Evolutionary conservation across 2,329 filamentous ascomycete genomes (phyloP), one percentile per base, ranked within the genome.

Genomic region (Lachnellula hyalina): DNA sequence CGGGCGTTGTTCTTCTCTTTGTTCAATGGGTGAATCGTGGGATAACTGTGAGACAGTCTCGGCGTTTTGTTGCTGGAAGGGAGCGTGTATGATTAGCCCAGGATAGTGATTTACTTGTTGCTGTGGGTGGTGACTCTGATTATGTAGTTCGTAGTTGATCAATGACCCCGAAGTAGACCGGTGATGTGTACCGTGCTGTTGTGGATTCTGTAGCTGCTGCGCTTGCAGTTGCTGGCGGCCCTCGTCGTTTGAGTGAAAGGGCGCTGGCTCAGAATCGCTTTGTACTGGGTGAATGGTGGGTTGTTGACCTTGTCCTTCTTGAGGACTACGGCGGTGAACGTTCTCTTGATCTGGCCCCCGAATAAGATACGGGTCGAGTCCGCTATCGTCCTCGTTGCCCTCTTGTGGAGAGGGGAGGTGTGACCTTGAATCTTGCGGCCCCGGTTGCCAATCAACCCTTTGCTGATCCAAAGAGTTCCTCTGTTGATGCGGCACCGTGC

Each of bases 21-120:
- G 64, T 17, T 67, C 61, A 14, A 76, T 67, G 36, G 77, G 78
- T 35, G 82, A 84, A 56, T 86, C 83, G 74, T 80, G 77, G 66
- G 83, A 86, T 61, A 83, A 67, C 68, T 85, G 82, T 6, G 82
- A 85, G 38, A 82, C 69, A 5, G 82, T 83, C 68, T 86, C 83
- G 28, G 80, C 71, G 64, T 83, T 84, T 53, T 73, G 73, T 38
- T 58, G 61, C 49, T 70, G 72, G 59, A 75, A 74, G 46, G 53
- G 55, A 48, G 65, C 61, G 64, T 59, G 65, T 48, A 38, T 68
- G 56, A 65, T 62, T 47, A 71, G 63, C 11, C 57, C 63, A 41
- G 56, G 71, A 50, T 68, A 68, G 52, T 68, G 68, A 45, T 67
- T 69, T 45, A 65, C 58, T 58, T 70, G 55, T 61, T 70, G 59